These are phyloP conservation scores for Scenedesmus sp. DNA, from an alignment of 163 green algal species.

Conservation along the genomic window DNA sequence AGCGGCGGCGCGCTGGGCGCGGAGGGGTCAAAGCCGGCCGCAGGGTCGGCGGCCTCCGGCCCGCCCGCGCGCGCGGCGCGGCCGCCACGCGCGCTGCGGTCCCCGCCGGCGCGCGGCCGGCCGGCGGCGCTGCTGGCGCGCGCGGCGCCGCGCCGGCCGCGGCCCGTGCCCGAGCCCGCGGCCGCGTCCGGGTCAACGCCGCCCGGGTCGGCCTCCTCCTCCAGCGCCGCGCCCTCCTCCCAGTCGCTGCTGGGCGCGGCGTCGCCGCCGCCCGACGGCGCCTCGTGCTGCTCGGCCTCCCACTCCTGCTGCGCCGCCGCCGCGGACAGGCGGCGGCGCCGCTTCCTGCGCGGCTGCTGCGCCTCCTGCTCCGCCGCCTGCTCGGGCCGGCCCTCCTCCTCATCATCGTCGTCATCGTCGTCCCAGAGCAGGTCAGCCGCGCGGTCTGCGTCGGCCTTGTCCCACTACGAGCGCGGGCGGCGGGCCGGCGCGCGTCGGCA, in stretches of 20 bases:
- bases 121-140: not conserved
- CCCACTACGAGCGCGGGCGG: too few relatives aligned
- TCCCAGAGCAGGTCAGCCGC: slow-evolving; percentile 23
- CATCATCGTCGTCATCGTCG: not conserved
- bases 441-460: slow-evolving; percentile 27
- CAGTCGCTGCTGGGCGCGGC: too few relatives aligned
- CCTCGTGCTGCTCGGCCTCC: not conserved
- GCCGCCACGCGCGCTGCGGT: too few relatives aligned
- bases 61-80: too few relatives aligned
- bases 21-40: not conserved
- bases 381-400: not conserved
- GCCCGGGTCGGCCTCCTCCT: not conserved
- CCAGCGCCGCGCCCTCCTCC: not conserved
- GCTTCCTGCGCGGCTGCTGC: slow-evolving; percentile 1
- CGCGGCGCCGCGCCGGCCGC: not conserved
- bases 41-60: not conserved
- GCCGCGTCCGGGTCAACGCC: not conserved
- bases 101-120: too few relatives aligned
- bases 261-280: not conserved
- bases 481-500: too few relatives aligned
- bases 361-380: not conserved
- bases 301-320: not conserved
- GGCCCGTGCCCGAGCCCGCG: not conserved
- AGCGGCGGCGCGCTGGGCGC: not conserved
- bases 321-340: not conserved